Conservation (phyloP, 371 early-diverging fungal species). For the Furculomyces boomerangus region DNA sequence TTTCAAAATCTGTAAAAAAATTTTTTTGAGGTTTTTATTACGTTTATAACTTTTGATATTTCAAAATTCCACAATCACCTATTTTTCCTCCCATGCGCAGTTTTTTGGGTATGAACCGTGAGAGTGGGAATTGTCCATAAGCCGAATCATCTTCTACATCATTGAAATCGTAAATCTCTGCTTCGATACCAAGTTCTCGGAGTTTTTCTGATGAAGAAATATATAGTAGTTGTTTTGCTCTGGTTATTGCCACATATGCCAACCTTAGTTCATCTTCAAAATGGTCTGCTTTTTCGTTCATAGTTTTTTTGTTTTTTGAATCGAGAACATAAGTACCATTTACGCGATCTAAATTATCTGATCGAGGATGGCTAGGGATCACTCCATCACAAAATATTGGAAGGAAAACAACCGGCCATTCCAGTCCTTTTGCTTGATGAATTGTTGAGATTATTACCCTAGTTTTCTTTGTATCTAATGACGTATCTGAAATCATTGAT, state of each 20-base stretch:
- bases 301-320: background rate
- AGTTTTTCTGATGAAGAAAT: constrained; percentile 8
- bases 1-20: no score
- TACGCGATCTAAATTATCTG: constrained; percentile 17
- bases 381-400: constrained; percentile 29
- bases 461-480: constrained; percentile 8
- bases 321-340: background rate
- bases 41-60: background rate
- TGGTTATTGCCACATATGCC: constrained; percentile 32
- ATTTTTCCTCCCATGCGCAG: background rate
- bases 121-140: background rate
- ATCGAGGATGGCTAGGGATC: constrained; percentile 24
- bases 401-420: constrained; percentile 42
- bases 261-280: constrained; percentile 22
- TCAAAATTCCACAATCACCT: background rate
- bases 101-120: background rate
- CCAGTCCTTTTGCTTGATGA: constrained; percentile 43
- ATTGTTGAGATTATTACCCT: constrained; percentile 35
- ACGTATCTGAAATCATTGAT: constrained; percentile 15
- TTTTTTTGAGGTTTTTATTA: no score
- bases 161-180: background rate
- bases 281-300: constrained; percentile 2
- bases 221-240: constrained; percentile 22
- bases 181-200: background rate
- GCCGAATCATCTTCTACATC: background rate